Percentiles rank a stretch among this genome's conserved stretches.
Conservation (phyloP, 352 stramenopile species). For the Globisporangium acanthophoron region DNA sequence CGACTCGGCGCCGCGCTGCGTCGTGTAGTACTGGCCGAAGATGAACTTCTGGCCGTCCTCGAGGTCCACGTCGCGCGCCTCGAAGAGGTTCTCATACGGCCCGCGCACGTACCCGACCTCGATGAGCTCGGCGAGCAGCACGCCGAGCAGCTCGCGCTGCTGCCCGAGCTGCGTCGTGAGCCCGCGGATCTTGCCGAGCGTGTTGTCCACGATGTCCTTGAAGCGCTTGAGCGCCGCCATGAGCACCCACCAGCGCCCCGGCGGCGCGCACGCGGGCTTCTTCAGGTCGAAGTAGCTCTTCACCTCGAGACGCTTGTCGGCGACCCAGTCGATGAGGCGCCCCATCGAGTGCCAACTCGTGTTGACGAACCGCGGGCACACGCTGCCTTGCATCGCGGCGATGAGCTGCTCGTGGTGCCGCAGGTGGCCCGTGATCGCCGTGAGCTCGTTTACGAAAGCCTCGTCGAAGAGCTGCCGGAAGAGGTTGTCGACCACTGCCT, state of each 20-base stretch:
- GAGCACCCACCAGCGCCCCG: constrained; percentile 10
- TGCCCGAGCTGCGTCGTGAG: constrained; percentile 7
- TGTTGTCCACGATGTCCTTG: constrained; percentile 6
- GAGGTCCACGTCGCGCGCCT: constrained; percentile 4
- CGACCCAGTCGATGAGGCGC: constrained; percentile 13
- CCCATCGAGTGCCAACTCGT: constrained; percentile 11
- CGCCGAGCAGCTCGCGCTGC: constrained; percentile 9
- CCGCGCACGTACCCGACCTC: constrained; percentile 14
- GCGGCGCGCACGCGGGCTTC: constrained; percentile 9
- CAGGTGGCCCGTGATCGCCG: constrained; percentile 8
- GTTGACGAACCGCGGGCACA: constrained; percentile 13
- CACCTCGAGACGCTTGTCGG: constrained; percentile 5
- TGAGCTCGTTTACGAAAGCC: constrained; percentile 5
- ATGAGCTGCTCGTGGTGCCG: constrained; percentile 9
- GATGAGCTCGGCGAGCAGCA: constrained; percentile 10
- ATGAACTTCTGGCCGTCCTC: constrained; percentile 8
- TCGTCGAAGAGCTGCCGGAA: constrained; percentile 13
- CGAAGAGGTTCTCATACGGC: constrained; percentile 7
- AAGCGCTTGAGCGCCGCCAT: constrained; percentile 16
- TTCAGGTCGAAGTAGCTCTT: constrained; percentile 12
- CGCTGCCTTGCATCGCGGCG: constrained; percentile 1
- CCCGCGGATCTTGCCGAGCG: constrained; percentile 5
- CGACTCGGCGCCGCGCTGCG: constrained; percentile 5
- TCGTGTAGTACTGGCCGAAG: constrained; percentile 10
- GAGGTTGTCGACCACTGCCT: constrained; percentile 1